phyloP scores from a whole-genome alignment of 202 grass and related monocot genomes.

The Zizania palustris region DNA sequence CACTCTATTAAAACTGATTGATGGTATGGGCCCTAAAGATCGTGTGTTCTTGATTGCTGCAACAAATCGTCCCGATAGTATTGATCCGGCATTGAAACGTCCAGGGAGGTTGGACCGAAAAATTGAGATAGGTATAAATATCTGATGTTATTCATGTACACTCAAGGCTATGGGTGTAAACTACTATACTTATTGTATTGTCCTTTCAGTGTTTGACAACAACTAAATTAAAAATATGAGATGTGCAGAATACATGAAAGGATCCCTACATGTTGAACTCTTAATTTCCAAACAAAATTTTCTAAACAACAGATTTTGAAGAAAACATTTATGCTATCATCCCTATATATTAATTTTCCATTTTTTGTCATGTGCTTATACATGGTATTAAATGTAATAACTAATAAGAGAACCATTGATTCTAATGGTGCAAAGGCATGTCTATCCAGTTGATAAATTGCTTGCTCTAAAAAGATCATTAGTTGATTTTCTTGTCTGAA shows the following conservation, averaged over 20 bases:
- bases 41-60: constrained; percentile 79
- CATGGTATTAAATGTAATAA: constrained; percentile 15
- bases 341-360: neutral
- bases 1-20: constrained; percentile 84
- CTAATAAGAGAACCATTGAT: neutral
- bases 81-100: constrained; percentile 78
- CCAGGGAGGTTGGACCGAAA: constrained; percentile 83
- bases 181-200: constrained; percentile 17
- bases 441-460: constrained; percentile 28
- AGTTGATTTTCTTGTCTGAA: constrained; percentile 13
- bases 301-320: neutral
- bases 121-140: constrained; percentile 86
- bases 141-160: constrained; percentile 29
- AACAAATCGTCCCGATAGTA: constrained; percentile 79
- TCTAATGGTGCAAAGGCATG: neutral
- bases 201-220: constrained; percentile 12
- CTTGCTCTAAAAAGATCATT: neutral
- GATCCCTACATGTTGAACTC: neutral
- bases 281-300: constrained; percentile 16
- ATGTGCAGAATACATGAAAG: constrained; percentile 25
- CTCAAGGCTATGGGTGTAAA: neutral
- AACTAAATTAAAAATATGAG: too few species aligned
- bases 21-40: constrained; percentile 75
- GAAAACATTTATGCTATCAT: too few species aligned
- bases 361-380: constrained; percentile 11